These are phyloP conservation scores for Tripterygium wilfordii DNA, from an alignment of 177 flowering plant genomes.

Conservation along the genomic window DNA sequence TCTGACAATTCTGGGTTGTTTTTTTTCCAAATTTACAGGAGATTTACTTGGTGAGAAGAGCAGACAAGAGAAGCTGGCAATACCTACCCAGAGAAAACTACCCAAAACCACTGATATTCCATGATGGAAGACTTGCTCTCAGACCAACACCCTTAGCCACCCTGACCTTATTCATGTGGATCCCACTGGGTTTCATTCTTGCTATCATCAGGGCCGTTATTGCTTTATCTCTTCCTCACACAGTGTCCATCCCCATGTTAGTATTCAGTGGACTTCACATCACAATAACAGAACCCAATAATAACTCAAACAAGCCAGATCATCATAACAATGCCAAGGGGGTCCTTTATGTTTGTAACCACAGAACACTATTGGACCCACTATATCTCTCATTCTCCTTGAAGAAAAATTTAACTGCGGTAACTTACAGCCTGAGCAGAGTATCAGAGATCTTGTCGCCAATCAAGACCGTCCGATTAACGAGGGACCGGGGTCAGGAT, in stretches of 20 bases:
- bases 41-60: conserved; percentile 40
- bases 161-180: conserved; percentile 57
- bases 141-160: conserved; percentile 43
- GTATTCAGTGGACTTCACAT: conserved; percentile 33
- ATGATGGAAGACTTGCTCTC: conserved; percentile 72
- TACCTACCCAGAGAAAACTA: conserved; percentile 43
- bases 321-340: conserved; percentile 23
- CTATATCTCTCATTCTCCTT: conserved; percentile 43
- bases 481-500: conserved; percentile 47
- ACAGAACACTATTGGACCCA: conserved; percentile 74
- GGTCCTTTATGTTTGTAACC: conserved; percentile 66
- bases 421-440: conserved; percentile 77
- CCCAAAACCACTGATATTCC: conserved; percentile 70
- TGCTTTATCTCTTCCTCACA: conserved; percentile 33
- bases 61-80: conserved; percentile 49
- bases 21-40: too few relatives aligned
- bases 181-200: conserved; percentile 47
- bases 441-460: conserved; percentile 61
- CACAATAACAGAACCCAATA: conserved; percentile 10
- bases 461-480: conserved; percentile 53
- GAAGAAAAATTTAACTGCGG: conserved; percentile 41
- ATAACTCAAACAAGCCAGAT: not conserved
- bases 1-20: too few relatives aligned
- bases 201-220: conserved; percentile 29
- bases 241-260: conserved; percentile 28